A percentile compares a stretch with the other conserved stretches of the same genome.
These are phyloP conservation scores for Arthrinium puccinioides DNA, from an alignment of 2,329 filamentous ascomycete species.

Conservation along the genomic window DNA sequence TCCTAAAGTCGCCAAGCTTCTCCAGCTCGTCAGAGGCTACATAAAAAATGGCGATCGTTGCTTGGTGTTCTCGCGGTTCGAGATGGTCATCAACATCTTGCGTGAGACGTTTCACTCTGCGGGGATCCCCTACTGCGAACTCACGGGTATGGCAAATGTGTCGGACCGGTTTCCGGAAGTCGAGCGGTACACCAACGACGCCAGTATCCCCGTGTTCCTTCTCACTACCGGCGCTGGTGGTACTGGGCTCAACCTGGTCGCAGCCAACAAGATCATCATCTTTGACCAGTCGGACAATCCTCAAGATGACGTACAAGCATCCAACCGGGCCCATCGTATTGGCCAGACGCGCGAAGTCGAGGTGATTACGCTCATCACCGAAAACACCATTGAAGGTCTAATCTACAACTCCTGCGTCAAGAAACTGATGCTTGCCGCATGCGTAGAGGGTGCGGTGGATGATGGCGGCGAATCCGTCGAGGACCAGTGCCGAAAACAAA, in stretches of 20 bases:
- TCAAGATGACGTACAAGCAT: conserved; percentile 95
- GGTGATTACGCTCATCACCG: conserved; percentile 76
- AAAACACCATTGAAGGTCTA: conserved; percentile 82
- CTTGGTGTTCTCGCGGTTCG: conserved; percentile 90
- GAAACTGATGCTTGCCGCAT: conserved; percentile 75
- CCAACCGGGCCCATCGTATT: conserved; percentile 92
- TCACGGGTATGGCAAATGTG: conserved; percentile 80
- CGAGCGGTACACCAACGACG: conserved; percentile 73
- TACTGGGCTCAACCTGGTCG: conserved; percentile 93
- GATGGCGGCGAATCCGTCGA: conserved; percentile 34
- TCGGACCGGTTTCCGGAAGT: conserved; percentile 80
- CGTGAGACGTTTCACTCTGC: conserved; percentile 71
- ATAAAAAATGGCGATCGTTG: conserved; percentile 76
- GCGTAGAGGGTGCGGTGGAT: conserved; percentile 49
- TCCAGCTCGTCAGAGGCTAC: conserved; percentile 67
- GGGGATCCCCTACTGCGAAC: conserved; percentile 69
- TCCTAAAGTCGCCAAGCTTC: conserved; percentile 79
- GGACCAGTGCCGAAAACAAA: conserved; percentile 22
- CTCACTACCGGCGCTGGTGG: conserved; percentile 90
- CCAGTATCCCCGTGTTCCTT: conserved; percentile 79
- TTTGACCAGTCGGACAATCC: conserved; percentile 98
- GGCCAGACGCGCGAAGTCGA: conserved; percentile 89
- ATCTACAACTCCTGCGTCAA: conserved; percentile 87
- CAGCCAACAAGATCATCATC: conserved; percentile 95
- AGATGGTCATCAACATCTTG: conserved; percentile 83